Evolutionary conservation across 805 yeast species (phyloP).

Genomic region (Zygosaccharomyces lentus): DNA sequence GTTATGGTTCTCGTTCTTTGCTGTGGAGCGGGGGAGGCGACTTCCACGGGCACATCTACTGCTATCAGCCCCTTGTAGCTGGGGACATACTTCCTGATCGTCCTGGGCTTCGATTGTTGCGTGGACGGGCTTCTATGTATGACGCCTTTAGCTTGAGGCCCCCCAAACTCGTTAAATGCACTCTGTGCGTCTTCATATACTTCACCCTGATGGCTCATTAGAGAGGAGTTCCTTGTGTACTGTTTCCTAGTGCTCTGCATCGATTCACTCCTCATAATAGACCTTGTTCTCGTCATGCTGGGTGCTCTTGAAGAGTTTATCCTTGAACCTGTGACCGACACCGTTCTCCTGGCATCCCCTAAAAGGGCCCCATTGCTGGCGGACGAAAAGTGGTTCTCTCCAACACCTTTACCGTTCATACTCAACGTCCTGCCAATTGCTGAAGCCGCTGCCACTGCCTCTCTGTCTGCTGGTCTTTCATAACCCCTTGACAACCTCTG

Average conservation of each 20-base stretch:
- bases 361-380: constrained; percentile 20
- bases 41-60: constrained; percentile 58
- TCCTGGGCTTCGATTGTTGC: constrained; percentile 33
- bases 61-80: constrained; percentile 67
- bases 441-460: constrained; percentile 62
- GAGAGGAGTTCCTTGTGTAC: constrained; percentile 3
- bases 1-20: constrained; percentile 12
- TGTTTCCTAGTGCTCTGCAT: background rate
- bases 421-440: constrained; percentile 49
- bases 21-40: constrained; percentile 16
- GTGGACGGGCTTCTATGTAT: constrained; percentile 25
- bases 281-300: constrained; percentile 9
- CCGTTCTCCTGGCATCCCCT: constrained; percentile 11
- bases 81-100: constrained; percentile 67
- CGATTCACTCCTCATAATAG: constrained; percentile 6
- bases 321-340: constrained; percentile 15
- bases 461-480: constrained; percentile 36
- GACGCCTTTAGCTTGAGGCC: constrained; percentile 29
- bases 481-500: constrained; percentile 15
- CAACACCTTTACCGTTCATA: constrained; percentile 27
- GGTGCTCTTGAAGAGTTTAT: constrained; percentile 10
- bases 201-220: constrained; percentile 1
- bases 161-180: constrained; percentile 35
- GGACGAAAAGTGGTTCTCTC: constrained; percentile 24
- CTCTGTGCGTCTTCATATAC: constrained; percentile 26